Base-by-base conservation (phyloP, 108 stramenopile species). In the Seminavis robusta region DNA sequence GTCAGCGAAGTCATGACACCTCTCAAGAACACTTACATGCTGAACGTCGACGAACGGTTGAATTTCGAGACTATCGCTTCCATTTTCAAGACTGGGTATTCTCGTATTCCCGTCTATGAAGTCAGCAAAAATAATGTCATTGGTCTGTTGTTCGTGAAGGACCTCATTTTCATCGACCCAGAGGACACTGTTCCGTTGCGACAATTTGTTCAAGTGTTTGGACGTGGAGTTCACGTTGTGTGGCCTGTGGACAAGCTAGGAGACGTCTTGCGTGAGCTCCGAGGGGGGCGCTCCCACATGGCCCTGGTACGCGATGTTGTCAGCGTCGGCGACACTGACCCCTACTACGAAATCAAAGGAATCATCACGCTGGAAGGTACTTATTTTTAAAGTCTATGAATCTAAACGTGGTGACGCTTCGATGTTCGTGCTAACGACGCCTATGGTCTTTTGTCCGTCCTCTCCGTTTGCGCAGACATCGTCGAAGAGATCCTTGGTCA, bases 331-430 rank as follows among this genome's bases (percentile, higher is more conserved):
- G 58, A 51, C 0, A 46, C 58, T 43, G 97, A 99, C 65, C 96
- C 97, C 0, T 83, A 73, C 48, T 97, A 97, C 52, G 90, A 87
- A 65, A 73, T 98, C 10, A 94, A 88, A 26, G 99, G 99, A 17
- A 93, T 98, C 50, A 95, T 99, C 39, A 98, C 99, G 0, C 61
- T 99, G 25, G 99, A 99, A 74, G 98, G 96, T 71, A 94, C 92
- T 29, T 83, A 95, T 38, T 94, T 95, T 58, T 84, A 93, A 27
- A 94, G 94, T 54, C 15, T 53, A n/a, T n/a, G n/a, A n/a, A n/a
- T n/a, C n/a, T n/a, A n/a, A n/a, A n/a, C n/a, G n/a, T n/a, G n/a
- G n/a, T n/a, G n/a, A n/a, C n/a, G n/a, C n/a, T n/a, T n/a, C n/a
- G n/a, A n/a, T n/a, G n/a, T n/a, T n/a, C n/a, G n/a, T n/a, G n/a